These are phyloP conservation scores for Lophiotrema nucula DNA, from an alignment of 495 filamentous ascomycete genomes.

Conservation along the genomic window DNA sequence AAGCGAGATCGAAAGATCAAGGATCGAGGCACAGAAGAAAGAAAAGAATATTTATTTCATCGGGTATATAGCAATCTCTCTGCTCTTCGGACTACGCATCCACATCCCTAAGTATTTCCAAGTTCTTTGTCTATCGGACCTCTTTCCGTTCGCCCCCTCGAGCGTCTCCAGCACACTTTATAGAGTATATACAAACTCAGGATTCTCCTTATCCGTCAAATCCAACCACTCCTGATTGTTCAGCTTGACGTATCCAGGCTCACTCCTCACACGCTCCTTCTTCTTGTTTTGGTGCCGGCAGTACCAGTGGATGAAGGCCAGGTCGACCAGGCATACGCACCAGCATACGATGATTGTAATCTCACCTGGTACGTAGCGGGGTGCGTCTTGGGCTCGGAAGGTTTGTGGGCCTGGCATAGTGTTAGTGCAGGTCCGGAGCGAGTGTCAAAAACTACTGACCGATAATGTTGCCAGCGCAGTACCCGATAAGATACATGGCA, in stretches of 20 bases:
- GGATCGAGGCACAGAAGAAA: too few species aligned
- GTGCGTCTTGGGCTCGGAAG: slow-evolving; percentile 54
- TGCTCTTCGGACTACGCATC: too few species aligned
- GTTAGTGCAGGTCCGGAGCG: slow-evolving; percentile 45
- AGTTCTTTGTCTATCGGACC: too few species aligned
- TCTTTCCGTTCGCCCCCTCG: too few species aligned
- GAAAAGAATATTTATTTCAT: too few species aligned
- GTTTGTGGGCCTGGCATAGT: slow-evolving; percentile 48
- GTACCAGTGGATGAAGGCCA: slow-evolving; percentile 64
- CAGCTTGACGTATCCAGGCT: slow-evolving; percentile 60
- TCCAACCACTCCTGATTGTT: slow-evolving; percentile 68
- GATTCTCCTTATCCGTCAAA: slow-evolving; percentile 56
- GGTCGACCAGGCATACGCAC: slow-evolving; percentile 53
- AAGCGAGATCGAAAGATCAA: too few species aligned
- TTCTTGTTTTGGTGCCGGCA: slow-evolving; percentile 59
- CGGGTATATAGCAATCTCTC: too few species aligned
- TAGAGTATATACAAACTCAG: slow-evolving; percentile 43
- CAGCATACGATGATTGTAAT: slow-evolving; percentile 68
- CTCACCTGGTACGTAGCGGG: slow-evolving; percentile 63
- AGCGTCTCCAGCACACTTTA: too few species aligned
- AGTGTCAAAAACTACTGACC: slow-evolving; percentile 42
- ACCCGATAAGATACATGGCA: slow-evolving; percentile 63
- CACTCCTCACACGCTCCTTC: slow-evolving; percentile 55
- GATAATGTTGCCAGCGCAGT: slow-evolving; percentile 61
- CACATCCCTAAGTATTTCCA: too few species aligned